Percentiles rank a stretch among this genome's conserved stretches.
These are phyloP conservation scores for Leccinellum luteum DNA, from an alignment of 768 basidiomycete genomes.

Conservation along the genomic window DNA sequence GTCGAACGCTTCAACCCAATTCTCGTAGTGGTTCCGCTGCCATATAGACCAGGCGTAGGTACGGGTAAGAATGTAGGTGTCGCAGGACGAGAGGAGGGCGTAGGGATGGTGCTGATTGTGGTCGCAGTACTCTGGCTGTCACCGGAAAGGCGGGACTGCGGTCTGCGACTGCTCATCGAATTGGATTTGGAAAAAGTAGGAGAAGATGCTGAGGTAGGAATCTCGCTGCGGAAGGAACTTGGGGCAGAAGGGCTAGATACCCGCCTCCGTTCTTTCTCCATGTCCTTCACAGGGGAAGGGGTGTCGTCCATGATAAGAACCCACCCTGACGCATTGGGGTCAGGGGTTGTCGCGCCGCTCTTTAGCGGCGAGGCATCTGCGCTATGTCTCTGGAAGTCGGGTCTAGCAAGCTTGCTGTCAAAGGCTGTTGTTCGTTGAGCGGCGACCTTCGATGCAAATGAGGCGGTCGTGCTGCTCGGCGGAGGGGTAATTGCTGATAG, in stretches of 20 bases:
- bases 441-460: conserved; percentile 22
- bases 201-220: conserved; percentile 45
- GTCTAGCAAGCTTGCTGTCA: conserved; percentile 23
- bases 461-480: conserved; percentile 38
- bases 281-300: conserved; percentile 62
- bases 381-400: conserved; percentile 40
- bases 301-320: conserved; percentile 89
- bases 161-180: conserved; percentile 52
- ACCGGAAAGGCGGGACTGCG: conserved; percentile 71
- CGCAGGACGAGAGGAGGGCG: conserved; percentile 65
- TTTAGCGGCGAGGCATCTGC: conserved; percentile 44
- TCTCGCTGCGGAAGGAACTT: conserved; percentile 48
- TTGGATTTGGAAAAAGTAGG: conserved; percentile 44
- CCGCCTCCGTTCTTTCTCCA: conserved; percentile 55
- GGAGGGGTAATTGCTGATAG: conserved; percentile 33
- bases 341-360: conserved; percentile 37
- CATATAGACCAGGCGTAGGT: conserved; percentile 51
- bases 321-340: conserved; percentile 74
- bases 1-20: conserved; percentile 59
- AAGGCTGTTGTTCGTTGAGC: conserved; percentile 16
- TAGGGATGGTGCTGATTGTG: conserved; percentile 59
- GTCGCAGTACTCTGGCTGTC: conserved; percentile 55
- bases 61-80: conserved; percentile 79
- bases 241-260: conserved; percentile 61
- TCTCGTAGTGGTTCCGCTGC: conserved; percentile 34